Base-by-base conservation (phyloP, 306 rosid species). In the Vicia faba region DNA sequence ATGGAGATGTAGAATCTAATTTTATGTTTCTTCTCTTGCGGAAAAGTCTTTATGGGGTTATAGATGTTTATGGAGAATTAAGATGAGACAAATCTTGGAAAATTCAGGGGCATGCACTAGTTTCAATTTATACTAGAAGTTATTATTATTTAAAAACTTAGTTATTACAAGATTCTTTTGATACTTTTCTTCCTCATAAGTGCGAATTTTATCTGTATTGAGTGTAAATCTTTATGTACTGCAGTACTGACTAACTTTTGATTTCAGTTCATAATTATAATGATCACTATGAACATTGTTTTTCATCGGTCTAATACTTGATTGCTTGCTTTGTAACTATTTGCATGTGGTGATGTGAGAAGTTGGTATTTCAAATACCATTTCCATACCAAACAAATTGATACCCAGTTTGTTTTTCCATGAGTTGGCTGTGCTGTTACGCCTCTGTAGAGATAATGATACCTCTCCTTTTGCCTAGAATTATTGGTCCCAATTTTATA, bases 261-360 rank as follows among this genome's bases (percentile, higher is more conserved):
- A 58, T 57, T 54, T 11, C 5, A 40, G 29, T 48, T 70, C 10
- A 57, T 45, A 49, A 41, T 33, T 9, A 33, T 33, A 33, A 33
- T 12, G 70, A 12, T 40, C 5, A 28, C 18, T 50, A 5, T 73
- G 36, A n/a, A 9, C 40, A 33, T 12, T 20, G 8, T 35, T 36
- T 45, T 12, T 9, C 28, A 26, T 40, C 19, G 43, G 38, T 28
- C 67, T 29, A 70, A 6, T 70, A 64, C 63, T 73, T 55, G 65
- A 15, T 62, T 51, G 15, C 10, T 69, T 73, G 58, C 64, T 50
- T 57, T 45, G 20, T 44, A 40, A 10, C 57, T 5, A 60, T 50
- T 46, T 11, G 12, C 44, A 8, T 12, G 15, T 28, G 79, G 58
- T 46, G 50, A 55, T 75, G 58, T 46, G 50, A 55, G 44, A 26